Base-by-base conservation (phyloP, 2,329 filamentous ascomycete species). In the Penicillium sp. region DNA sequence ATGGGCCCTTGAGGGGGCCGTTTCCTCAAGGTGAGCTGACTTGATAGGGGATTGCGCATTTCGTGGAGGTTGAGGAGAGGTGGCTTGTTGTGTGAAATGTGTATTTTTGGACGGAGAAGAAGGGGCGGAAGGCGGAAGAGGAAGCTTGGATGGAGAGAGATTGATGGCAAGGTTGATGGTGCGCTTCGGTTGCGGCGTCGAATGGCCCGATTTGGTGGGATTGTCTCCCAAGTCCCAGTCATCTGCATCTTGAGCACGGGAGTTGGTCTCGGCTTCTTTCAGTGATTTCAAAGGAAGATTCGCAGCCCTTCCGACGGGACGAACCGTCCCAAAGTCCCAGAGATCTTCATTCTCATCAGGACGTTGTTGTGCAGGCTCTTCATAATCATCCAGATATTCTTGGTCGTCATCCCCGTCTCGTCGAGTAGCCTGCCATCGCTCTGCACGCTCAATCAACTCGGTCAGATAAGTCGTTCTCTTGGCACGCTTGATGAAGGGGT, bases 321-420 rank as follows among this genome's bases (percentile, higher is more conserved):
- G 81, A 45, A 98, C 88, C 0, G 93, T 98, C 38, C 93, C 93
- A 73, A 98, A 98, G 68, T 98, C 93, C 93, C 93, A 98, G 65
- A 97, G 82, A 66, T 97, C 93, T 66, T 96, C 64, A 9, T 66
- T 60, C 11, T 86, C 79, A 48, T 84, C 78, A 1, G 74, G 69
- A n/a, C 71, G 67, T 54, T 67, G 60, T 44, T 68, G 57, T 44
- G 66, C 60, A 39, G 70, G 62, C 48, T 56, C 60, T 13, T 62
- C 58, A 28, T 54, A 54, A 34, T 80, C 76, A 6, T 89, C 86
- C 1, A 86, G 82, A 11, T 83, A 49, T 39, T 57, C 80, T 34
- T 83, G 80, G 11, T 83, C 53, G 12, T 59, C 81, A 32, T 83
- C 80, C 33, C 82, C 80, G 50, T 89, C 89, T 62, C 93, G 84